Evolutionary conservation across 2,329 filamentous ascomycete species (phyloP).

Genomic region (Pseudogymnoascus sp.): DNA sequence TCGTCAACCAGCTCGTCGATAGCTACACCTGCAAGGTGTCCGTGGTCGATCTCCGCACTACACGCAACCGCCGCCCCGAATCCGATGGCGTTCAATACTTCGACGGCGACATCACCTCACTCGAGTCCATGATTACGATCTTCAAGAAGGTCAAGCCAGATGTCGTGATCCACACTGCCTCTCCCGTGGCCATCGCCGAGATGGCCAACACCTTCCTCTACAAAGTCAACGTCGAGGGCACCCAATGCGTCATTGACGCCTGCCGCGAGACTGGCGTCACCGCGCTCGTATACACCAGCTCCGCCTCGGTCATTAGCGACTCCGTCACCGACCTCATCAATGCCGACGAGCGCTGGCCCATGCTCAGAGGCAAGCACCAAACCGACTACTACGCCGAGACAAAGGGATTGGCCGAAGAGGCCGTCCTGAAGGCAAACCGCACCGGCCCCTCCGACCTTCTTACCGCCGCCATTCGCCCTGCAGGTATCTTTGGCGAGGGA

Average conservation of each 20-base stretch:
- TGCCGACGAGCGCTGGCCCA: conserved; percentile 75
- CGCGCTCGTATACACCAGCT: conserved; percentile 85
- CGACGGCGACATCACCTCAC: conserved; percentile 70
- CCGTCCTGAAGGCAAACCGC: conserved; percentile 71
- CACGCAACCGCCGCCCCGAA: conserved; percentile 54
- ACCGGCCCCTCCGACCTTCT: conserved; percentile 50
- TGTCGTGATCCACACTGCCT: conserved; percentile 86
- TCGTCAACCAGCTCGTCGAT: conserved; percentile 64
- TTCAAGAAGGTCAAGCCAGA: conserved; percentile 64
- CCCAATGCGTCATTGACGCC: conserved; percentile 66
- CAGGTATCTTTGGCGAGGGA: conserved; percentile 85
- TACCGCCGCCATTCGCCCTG: conserved; percentile 75
- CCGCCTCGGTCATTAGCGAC: conserved; percentile 79
- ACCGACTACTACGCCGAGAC: conserved; percentile 83
- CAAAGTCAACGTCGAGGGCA: conserved; percentile 84
- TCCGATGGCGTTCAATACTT: conserved; percentile 56
- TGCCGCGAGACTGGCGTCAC: conserved; percentile 64
- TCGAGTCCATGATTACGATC: conserved; percentile 50
- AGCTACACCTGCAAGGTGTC: conserved; percentile 51
- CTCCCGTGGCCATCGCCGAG: conserved; percentile 51
- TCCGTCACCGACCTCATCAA: conserved; percentile 72
- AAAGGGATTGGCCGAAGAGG: conserved; percentile 75
- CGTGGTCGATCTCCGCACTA: conserved; percentile 65
- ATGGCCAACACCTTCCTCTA: conserved; percentile 54
- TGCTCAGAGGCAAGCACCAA: conserved; percentile 63